A percentile compares a stretch with the other conserved stretches of the same genome.
phyloP scores from a whole-genome alignment of 2,329 filamentous ascomycete genomes.

The Cryphonectria japonica region DNA sequence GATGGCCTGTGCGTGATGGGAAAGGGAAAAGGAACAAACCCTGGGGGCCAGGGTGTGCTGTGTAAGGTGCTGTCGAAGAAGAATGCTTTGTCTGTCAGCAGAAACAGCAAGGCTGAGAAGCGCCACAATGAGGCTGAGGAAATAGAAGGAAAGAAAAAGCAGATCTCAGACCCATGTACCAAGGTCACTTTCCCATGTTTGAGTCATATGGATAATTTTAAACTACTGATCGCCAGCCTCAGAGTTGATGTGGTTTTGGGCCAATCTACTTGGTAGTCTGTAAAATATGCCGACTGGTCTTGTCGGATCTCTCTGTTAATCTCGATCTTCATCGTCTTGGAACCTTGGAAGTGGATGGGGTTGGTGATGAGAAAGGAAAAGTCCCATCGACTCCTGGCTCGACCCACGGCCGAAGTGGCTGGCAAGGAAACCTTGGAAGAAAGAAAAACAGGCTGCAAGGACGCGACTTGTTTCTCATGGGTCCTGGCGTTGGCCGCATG shows the following conservation, averaged over 20 bases:
- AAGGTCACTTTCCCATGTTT: slow-evolving; percentile 29
- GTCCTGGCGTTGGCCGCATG: neutral
- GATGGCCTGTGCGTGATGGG: neutral
- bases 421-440: neutral
- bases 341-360: neutral
- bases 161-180: slow-evolving; percentile 16
- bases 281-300: neutral
- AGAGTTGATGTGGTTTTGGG: neutral
- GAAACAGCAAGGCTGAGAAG: neutral
- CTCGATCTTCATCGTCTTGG: neutral
- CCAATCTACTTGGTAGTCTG: neutral
- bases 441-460: neutral
- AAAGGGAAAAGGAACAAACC: no score
- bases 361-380: neutral
- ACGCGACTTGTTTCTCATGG: neutral
- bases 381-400: neutral
- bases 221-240: slow-evolving; percentile 4
- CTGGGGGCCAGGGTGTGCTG: no score
- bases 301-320: slow-evolving; percentile 1
- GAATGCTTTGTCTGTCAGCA: slow-evolving; percentile 2
- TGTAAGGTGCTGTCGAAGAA: neutral
- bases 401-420: slow-evolving; percentile 4
- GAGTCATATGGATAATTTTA: slow-evolving; percentile 17
- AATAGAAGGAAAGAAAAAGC: neutral
- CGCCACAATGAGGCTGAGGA: slow-evolving; percentile 22